Conservation (phyloP, 106 monocot genomes). For the Triglochin maritima region DNA sequence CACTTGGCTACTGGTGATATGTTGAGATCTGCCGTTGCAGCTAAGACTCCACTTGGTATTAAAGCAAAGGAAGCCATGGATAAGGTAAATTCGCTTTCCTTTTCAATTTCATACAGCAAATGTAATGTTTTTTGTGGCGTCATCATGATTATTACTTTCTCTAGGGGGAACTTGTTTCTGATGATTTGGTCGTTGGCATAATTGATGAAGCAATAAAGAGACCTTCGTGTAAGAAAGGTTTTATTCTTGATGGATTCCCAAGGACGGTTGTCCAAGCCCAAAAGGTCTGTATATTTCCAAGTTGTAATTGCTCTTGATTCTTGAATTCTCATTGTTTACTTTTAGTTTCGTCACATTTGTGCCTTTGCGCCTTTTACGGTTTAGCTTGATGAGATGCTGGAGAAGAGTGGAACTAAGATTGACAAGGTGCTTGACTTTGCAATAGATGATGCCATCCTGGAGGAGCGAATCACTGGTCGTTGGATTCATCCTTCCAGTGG, state of each 20-base stretch:
- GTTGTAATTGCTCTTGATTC: too few species aligned
- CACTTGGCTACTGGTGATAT: conserved; percentile 99
- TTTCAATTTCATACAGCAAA: background rate
- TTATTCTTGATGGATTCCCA: conserved; percentile 99
- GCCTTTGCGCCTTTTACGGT: conserved; percentile 1
- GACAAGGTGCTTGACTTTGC: conserved; percentile 98
- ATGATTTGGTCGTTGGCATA: conserved; percentile 96
- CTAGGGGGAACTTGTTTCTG: conserved; percentile 95
- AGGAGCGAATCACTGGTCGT: conserved; percentile 95
- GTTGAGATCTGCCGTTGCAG: conserved; percentile 92
- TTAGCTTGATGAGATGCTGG: conserved; percentile 98
- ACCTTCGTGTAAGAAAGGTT: conserved; percentile 92
- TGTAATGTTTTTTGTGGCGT: too few species aligned
- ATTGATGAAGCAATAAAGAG: conserved; percentile 98
- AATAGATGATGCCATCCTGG: conserved; percentile 88
- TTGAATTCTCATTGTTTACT: too few species aligned
- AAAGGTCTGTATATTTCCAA: conserved; percentile 30
- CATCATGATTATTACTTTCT: too few species aligned
- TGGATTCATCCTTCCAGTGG: conserved; percentile 95
- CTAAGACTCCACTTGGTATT: conserved; percentile 87
- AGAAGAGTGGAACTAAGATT: conserved; percentile 62
- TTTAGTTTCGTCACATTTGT: too few species aligned
- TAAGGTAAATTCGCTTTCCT: conserved; percentile 24
- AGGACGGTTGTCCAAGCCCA: conserved; percentile 92
- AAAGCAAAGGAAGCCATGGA: conserved; percentile 98